Percentiles rank a stretch among this genome's conserved stretches.
These are phyloP conservation scores for Thraustochytrium striatum DNA, from an alignment of 352 stramenopile genomes.

Conservation along the genomic window DNA sequence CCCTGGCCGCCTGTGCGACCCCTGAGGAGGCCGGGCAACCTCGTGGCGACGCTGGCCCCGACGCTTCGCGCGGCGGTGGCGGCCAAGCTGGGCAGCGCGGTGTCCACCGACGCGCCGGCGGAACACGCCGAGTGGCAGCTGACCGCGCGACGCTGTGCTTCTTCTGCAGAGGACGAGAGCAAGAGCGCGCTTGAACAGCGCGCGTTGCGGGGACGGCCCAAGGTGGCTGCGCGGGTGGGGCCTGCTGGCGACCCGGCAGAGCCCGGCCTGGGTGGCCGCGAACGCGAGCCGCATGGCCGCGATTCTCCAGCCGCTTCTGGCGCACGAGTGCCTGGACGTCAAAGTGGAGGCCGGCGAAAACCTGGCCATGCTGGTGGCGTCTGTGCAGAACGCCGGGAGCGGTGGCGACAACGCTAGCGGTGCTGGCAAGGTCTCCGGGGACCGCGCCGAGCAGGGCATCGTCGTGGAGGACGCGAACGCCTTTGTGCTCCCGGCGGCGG, in stretches of 20 bases:
- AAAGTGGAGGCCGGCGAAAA: slow-evolving; percentile 16
- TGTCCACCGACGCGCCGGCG: not conserved
- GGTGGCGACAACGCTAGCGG: not conserved
- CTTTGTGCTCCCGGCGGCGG: not conserved
- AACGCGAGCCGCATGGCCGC: not conserved
- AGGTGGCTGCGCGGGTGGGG: slow-evolving; percentile 12
- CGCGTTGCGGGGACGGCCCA: slow-evolving; percentile 10
- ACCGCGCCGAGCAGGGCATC: slow-evolving; percentile 13
- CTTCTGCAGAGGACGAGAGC: not conserved
- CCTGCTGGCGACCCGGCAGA: not conserved
- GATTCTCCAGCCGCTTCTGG: not conserved
- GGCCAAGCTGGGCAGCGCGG: not conserved
- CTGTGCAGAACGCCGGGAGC: too few species aligned
- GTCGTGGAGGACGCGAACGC: slow-evolving; percentile 11
- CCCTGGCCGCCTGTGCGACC: not conserved
- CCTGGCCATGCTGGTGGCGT: slow-evolving; percentile 9
- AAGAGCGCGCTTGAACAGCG: not conserved
- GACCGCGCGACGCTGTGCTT: slow-evolving; percentile 17
- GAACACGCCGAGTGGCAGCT: not conserved
- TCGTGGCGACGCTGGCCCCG: too few species aligned
- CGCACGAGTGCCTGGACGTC: slow-evolving; percentile 2
- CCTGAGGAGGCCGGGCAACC: not conserved
- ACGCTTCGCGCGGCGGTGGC: not conserved
- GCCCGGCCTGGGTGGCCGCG: not conserved
- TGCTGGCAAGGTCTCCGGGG: not conserved